Evolutionary conservation across 352 stramenopile genomes (phyloP), one percentile per base, ranked within the genome.

Genomic region (Globisporangium cylindrosporum): DNA sequence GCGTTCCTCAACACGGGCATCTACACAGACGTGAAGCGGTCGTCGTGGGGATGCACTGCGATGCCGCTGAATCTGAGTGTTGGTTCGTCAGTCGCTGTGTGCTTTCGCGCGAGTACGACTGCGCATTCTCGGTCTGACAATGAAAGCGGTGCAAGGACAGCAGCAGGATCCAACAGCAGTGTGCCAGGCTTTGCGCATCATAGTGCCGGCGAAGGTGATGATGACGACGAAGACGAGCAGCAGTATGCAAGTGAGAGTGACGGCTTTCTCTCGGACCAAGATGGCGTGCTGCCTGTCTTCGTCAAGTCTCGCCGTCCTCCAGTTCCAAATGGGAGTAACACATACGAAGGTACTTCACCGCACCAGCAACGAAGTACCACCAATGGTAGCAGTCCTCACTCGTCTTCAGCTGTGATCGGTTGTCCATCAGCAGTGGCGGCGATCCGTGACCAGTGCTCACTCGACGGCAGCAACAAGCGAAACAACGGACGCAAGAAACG

Each of bases 1-100:
- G 86, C 87, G n/a, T 84, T 95, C 49, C 73, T 93, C 29, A 95
- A 95, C 66, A 95, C 88, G 20, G 88, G 88, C 18, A 75, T 95
- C 53, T 95, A 95, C 73, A 88, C 86, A 8, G 88, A 95, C 66
- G 85, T 95, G 27, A 91, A 90, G 68, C 78, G 81, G 34, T 80
- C 78, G 15, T 91, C 84, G 4, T 78, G 76, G 5, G 74, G 71
- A 0, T 90, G 82, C 71, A 54, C 81, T 18, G 67, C 75, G 15
- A 60, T 84, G 36, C 76, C 84, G 8, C 62, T 86, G n/a, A 73
- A 79, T 18, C 64, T 68, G 49, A 76, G 75, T 64, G 70, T 84
- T 46, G 75, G 77, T 1, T 89, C 82, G 14, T 91, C 81, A 0
- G 72, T 92, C 55, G 78, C 77, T 1, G 73, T 89, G 68, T 92